phyloP scores from a whole-genome alignment of 257 asterid genomes.

The Plantago elongata region DNA sequence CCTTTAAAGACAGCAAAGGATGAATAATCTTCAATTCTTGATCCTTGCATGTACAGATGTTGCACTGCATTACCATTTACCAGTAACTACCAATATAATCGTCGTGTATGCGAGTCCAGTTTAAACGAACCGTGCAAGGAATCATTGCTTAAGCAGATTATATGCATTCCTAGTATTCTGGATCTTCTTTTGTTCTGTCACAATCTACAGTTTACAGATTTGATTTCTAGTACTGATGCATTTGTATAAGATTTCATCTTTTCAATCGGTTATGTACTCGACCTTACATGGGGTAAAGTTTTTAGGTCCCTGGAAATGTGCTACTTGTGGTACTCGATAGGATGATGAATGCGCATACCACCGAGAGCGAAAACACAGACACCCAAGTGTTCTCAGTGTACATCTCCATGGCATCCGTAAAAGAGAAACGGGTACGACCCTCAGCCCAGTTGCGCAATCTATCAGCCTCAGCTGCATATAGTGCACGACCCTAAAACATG shows the following conservation, averaged over 20 bases:
- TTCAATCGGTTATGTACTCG: not conserved
- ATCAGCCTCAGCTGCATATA: constrained; percentile 97
- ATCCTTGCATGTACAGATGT: not conserved
- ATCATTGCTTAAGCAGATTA: constrained; percentile 7
- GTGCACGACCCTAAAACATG: constrained; percentile 74
- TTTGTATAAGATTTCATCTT: not conserved
- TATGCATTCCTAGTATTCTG: constrained; percentile 10
- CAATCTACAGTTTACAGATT: not conserved
- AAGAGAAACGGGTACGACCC: constrained; percentile 79
- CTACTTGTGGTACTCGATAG: constrained; percentile 64
- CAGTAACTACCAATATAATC: not conserved
- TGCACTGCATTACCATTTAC: not conserved
- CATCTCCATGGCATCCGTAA: constrained; percentile 98
- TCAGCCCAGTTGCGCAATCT: constrained; percentile 98
- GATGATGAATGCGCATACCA: constrained; percentile 92
- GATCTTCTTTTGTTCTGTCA: not conserved
- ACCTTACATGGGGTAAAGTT: not conserved
- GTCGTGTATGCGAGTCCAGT: not conserved
- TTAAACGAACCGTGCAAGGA: not conserved
- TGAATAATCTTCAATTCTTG: no score
- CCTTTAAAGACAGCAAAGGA: not conserved
- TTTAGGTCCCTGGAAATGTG: constrained; percentile 48
- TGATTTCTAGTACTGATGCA: not conserved
- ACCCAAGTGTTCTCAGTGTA: constrained; percentile 95
- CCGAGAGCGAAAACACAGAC: constrained; percentile 89